Base-by-base conservation (phyloP, 2,329 filamentous ascomycete genomes). In the Trichoderma semiorbis region DNA sequence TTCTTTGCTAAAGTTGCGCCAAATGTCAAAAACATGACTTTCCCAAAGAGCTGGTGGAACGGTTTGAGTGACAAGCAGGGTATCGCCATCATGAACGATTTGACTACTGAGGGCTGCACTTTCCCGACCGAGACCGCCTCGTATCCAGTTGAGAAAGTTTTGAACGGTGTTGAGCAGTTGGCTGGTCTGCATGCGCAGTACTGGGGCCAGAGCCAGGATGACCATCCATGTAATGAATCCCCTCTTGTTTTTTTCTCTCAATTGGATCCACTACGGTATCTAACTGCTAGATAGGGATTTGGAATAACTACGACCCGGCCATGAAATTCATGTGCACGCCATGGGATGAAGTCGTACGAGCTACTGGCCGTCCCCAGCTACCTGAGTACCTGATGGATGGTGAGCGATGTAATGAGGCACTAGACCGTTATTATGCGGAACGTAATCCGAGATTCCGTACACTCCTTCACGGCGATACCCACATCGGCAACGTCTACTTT, bases 321-420 rank as follows among this genome's bases (percentile, higher is more conserved):
- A 67, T 67, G 64, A 67, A 67, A 24, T 67, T 67, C 50, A 67
- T 67, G 64, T 67, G 64, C 21, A 67, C 50, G 11, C 16, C 64
- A n/a, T 67, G 64, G 64, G 64, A 67, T 28, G 50, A 67, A 24
- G 64, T 67, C 10, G 64, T 67, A 34, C 64, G 50, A 43, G n/a
- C 24, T 12, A 50, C 64, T n/a, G 50, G 50, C 53, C 64, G 64
- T 3, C 64, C 64, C 34, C 16, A 67, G 50, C n/a, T 67, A 8
- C 64, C 64, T 16, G 64, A 67, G 21, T 67, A 67, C 18, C 47
- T 67, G 21, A 67, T 67, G 64, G 64, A 67, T 7, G 64, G 64
- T 26, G 58, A 28, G 34, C 64, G 64, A 16, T 67, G 64, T 53
- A 67, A 67, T 14, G 64, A 67, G 34, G 64, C 64, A 1, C 53